Evolutionary conservation across 2,329 filamentous ascomycete species (phyloP).

Genomic region (Colletotrichum sp.): DNA sequence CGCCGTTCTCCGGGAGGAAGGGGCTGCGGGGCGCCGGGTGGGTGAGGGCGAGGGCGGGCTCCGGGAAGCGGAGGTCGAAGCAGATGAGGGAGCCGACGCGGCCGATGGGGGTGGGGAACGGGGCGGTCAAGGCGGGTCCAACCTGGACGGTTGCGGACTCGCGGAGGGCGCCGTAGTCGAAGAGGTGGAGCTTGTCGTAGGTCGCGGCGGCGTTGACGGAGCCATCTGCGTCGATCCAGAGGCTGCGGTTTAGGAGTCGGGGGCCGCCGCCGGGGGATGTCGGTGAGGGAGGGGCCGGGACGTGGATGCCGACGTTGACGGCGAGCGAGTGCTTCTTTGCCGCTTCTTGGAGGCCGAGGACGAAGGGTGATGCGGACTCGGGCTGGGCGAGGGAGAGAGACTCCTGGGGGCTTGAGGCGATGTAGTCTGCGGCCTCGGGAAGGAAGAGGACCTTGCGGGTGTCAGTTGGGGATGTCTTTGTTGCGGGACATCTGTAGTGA

Average conservation of each 20-base stretch:
- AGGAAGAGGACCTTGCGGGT: conserved; percentile 76
- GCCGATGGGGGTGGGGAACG: conserved; percentile 76
- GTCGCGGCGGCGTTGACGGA: conserved; percentile 40
- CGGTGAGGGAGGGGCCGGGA: conserved; percentile 57
- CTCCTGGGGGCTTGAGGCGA: conserved; percentile 70
- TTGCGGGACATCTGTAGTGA: background rate
- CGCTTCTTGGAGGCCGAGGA: conserved; percentile 72
- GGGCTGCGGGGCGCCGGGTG: conserved; percentile 35
- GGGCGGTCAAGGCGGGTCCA: conserved; percentile 66
- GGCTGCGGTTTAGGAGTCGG: conserved; percentile 55
- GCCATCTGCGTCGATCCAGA: conserved; percentile 55
- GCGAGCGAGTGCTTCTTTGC: conserved; percentile 68
- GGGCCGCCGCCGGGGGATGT: conserved; percentile 10
- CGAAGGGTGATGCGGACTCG: conserved; percentile 70
- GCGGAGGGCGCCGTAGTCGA: conserved; percentile 66
- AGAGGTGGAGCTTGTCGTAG: conserved; percentile 92
- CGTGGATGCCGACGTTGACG: conserved; percentile 89
- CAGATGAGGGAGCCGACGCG: conserved; percentile 83
- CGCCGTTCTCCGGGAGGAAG: conserved; percentile 26
- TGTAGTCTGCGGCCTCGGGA: conserved; percentile 91
- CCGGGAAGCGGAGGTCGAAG: conserved; percentile 88
- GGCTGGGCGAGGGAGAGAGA: conserved; percentile 74
- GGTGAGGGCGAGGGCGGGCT: conserved; percentile 71
- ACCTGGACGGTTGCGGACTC: conserved; percentile 68
- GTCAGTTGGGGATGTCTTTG: background rate